Conservation (phyloP, 345 rosid genomes). For the Salix udensis region DNA sequence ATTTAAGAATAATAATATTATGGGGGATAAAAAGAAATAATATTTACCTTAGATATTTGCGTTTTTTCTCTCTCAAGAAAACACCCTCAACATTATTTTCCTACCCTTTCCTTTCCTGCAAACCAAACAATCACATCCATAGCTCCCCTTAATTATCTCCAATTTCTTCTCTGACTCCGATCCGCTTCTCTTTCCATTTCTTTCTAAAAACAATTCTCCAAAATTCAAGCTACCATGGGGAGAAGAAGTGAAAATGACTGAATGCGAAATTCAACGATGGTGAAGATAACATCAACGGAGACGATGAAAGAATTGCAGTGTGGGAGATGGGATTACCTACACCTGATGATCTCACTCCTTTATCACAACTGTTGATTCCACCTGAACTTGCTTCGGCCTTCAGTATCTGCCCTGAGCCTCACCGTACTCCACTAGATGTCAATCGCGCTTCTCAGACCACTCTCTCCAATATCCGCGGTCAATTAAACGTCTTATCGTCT, state of each 20-base stretch:
- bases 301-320: conserved; percentile 57
- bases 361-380: conserved; percentile 62
- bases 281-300: conserved; percentile 21
- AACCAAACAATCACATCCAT: conserved; percentile 13
- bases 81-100: neutral
- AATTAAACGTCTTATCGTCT: conserved; percentile 28
- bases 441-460: conserved; percentile 68
- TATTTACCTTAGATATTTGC: neutral
- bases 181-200: neutral
- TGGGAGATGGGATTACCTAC: conserved; percentile 89
- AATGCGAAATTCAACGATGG: conserved; percentile 14
- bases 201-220: neutral
- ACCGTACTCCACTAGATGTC: conserved; percentile 55
- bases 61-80: neutral
- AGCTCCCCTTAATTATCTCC: conserved; percentile 26
- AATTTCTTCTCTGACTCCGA: conserved; percentile 14
- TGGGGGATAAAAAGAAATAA: neutral
- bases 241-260: conserved; percentile 46
- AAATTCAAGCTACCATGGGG: conserved; percentile 25
- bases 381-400: conserved; percentile 81
- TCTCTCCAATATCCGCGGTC: conserved; percentile 46
- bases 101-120: conserved; percentile 16
- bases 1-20: neutral
- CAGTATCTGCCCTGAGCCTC: conserved; percentile 62
- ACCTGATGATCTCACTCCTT: conserved; percentile 67